A percentile compares a stretch with the other conserved stretches of the same genome.
These are phyloP conservation scores for Diphasiastrum complanatum DNA, from an alignment of 83 land plant species.

Conservation along the genomic window DNA sequence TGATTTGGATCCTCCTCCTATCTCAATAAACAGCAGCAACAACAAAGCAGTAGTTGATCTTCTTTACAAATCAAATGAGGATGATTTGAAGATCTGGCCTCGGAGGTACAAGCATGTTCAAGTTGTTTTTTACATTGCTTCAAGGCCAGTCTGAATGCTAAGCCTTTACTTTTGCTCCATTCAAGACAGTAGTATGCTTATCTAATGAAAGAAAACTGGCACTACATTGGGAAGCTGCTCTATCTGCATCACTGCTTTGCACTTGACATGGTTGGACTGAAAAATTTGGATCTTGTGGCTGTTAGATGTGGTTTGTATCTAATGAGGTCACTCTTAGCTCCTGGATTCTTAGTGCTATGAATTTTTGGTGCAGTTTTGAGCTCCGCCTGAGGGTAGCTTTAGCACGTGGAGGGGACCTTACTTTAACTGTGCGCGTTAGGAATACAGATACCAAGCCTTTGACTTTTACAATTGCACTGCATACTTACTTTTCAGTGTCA, in stretches of 20 bases:
- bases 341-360: too few species aligned
- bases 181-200: too few species aligned
- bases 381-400: conserved; percentile 12
- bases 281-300: not conserved
- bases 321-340: too few species aligned
- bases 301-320: not conserved
- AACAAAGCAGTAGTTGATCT: conserved; percentile 19
- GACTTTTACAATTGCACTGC: conserved; percentile 8
- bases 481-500: conserved; percentile 16
- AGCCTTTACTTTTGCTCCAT: too few species aligned
- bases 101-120: conserved; percentile 7
- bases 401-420: conserved; percentile 7
- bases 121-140: not conserved
- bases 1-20: conserved; percentile 20
- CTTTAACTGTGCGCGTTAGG: conserved; percentile 11
- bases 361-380: conserved; percentile 15
- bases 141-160: conserved; percentile 7
- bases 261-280: too few species aligned
- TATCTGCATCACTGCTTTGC: too few species aligned
- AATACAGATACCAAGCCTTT: conserved; percentile 14
- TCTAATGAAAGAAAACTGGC: too few species aligned
- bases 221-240: too few species aligned
- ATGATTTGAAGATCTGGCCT: conserved; percentile 25
- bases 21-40: not conserved
- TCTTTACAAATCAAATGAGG: conserved; percentile 14